Base-by-base conservation (phyloP, 495 filamentous ascomycete species). In the Aspergillus ostianus region DNA sequence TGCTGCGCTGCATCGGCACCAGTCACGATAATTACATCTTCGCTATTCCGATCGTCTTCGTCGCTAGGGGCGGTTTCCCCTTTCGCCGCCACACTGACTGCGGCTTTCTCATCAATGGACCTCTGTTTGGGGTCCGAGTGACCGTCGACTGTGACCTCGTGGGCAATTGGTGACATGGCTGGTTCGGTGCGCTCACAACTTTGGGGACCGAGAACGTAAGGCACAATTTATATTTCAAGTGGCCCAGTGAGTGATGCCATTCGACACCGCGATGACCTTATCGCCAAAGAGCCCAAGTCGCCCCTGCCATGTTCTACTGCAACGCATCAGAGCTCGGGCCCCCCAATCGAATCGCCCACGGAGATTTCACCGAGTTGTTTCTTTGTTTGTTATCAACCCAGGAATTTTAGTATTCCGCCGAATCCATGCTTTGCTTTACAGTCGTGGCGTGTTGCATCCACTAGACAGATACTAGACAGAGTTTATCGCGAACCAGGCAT, bases 1-100 rank as follows among this genome's bases (percentile, higher is more conserved):
- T 73, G 69, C 29, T 23, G 13, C 6, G 67, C 67, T 17, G 64
- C 76, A 64, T 69, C 69, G 17, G 64, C 63, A 58, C 67, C 70
- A 19, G 63, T 71, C 60, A 69, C 55, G 47, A 75, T 70, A 13
- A 73, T 53, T 0, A 55, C 59, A 50, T 72, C 59, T 15, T 69
- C 64, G 17, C 58, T 60, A 6, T 52, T 26, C 20, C 50, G 29
- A 3, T 69, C 58, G 23, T 52, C 41, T 30, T n/a, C 56, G 7
- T 17, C 47, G 19, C 21, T 23, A 44, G 55, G 47, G 30, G 9
- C 4, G 17, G 55, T 36, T 5, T 50, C 46, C 1, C 21, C 47
- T 3, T 17, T 26, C 6, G 27, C 47, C 13, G 51, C 27, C 6
- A 57, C 56, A 29, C 47, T 57, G 56, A 57, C 30, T 19, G 56